Percentiles rank a stretch among this genome's conserved stretches.
phyloP scores from a whole-genome alignment of 805 yeast genomes.

The Candida parachauliodes region DNA sequence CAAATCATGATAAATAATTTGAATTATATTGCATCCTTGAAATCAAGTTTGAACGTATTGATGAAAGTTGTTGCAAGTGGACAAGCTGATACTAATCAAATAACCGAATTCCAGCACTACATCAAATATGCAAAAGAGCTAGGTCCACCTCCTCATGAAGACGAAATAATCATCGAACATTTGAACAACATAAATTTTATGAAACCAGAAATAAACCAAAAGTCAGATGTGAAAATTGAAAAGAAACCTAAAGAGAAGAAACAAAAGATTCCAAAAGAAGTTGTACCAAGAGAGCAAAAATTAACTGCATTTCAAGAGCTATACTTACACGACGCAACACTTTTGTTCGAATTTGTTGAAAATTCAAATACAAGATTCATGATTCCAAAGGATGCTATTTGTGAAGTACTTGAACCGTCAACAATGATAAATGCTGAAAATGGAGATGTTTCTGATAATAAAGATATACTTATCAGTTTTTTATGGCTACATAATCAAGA shows the following conservation, averaged over 20 bases:
- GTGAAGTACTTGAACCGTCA: constrained; percentile 48
- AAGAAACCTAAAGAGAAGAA: constrained; percentile 14
- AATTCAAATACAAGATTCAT: constrained; percentile 69
- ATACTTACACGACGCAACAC: constrained; percentile 62
- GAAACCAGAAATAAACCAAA: constrained; percentile 29
- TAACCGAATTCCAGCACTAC: constrained; percentile 73
- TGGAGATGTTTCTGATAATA: constrained; percentile 15
- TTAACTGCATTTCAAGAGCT: constrained; percentile 76
- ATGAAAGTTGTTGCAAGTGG: constrained; percentile 90
- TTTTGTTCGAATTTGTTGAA: constrained; percentile 84
- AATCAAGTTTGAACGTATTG: constrained; percentile 59
- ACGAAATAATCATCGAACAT: constrained; percentile 6
- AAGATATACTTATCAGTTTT: constrained; percentile 47
- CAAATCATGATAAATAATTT: constrained; percentile 82
- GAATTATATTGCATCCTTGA: constrained; percentile 76
- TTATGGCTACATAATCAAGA: constrained; percentile 48
- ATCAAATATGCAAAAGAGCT: constrained; percentile 74
- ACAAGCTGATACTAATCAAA: constrained; percentile 66
- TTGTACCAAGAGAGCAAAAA: constrained; percentile 46
- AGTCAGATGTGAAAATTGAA: not conserved
- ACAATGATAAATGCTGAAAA: constrained; percentile 22
- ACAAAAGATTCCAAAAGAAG: constrained; percentile 17
- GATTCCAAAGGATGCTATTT: constrained; percentile 72
- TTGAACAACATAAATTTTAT: constrained; percentile 6
- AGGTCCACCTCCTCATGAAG: constrained; percentile 51